Evolutionary conservation across 2,329 filamentous ascomycete species (phyloP), one percentile per base, ranked within the genome.

Genomic region (Phyllosticta paracitricarpa): DNA sequence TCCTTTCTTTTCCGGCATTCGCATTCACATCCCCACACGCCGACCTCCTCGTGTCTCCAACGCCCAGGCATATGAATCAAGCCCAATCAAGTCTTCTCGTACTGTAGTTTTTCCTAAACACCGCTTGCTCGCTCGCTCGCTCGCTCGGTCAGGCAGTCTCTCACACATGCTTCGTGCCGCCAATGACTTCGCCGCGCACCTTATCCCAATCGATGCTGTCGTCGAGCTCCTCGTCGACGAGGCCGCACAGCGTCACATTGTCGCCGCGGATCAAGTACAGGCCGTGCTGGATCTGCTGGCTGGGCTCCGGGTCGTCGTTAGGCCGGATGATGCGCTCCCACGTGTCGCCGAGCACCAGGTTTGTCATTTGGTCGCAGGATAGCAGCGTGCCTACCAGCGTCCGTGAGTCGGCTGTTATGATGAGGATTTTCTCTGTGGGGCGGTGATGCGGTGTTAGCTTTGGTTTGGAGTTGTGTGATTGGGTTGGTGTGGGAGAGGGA

Each of bases 211-310:
- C 87, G 71, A 99, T 97, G 68, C 88, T 91, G 51, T 81, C 83
- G 76, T 99, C 94, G 63, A 97, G 79, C 67, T 89, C 83, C 75
- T 96, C 92, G 73, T 99, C 91, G 33, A 99, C 87, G 62, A 95
- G 79, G 2, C 94, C 94, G 62, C 94, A 89, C 17, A 95, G 82
- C 64, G 91, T 92, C 56, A 99, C 93, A 70, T 95, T 97, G 73
- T 99, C 94, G 58, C 94, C 94, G 63, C 94, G 84, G 62, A 99
- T 89, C 62, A 99, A 82, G 73, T 97, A 97, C 5, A 97, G 77
- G 1, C 94, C 94, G 64, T 97, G 84, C 4, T 88, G 85, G 19
- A 94, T 86, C 71, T 94, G 85, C 62, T 86, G 84, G 53, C 89
- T 95, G 0, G 87, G 84, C 68, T 96, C 90, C 51, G 85, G 82